Base-by-base conservation (phyloP, 306 rosid genomes). In the Cyamopsis tetragonoloba region DNA sequence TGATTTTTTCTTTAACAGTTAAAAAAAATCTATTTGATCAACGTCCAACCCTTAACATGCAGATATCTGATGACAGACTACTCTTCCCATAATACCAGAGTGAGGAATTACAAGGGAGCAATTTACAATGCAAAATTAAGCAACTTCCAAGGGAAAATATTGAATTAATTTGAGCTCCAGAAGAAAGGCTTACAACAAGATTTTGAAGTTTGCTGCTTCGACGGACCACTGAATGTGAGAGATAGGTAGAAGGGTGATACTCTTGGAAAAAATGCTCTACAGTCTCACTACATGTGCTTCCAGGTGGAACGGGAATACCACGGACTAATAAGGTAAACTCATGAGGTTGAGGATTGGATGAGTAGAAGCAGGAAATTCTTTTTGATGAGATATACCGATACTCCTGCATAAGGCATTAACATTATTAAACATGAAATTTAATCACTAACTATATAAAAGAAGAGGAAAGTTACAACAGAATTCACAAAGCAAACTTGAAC, bases 211-310 rank as follows among this genome's bases (percentile, higher is more conserved):
- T 81, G 68, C 60, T 48, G 63, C 70, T 82, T 37, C 76, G 86
- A 13, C 62, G 89, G 37, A 91, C 64, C 43, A 91, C 84, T 0
- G 85, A 60, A 77, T 86, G 86, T 18, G 91, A 91, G 66, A 81
- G 92, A 83, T 91, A 91, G 1, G 96, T 84, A 17, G 93, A 82
- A 56, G 91, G 82, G 74, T 91, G 84, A 74, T 79, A 72, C 80
- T 91, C 96, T 6, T n/a, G 69, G 77, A 88, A 88, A 77, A 91
- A 88, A 0, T 15, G 79, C 71, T 88, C 89, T 39, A 91, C 93
- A 35, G 78, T 70, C 43, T 88, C 89, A 59, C 77, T 58, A 73
- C 83, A 83, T 41, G 86, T 86, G 74, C 89, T 69, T 68, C 84
- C 96, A 51, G 85, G 75, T 44, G 87, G 77, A 58, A 81, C 69